These are phyloP conservation scores for Pseudozyma flocculosa DNA, from an alignment of 1,284 basidiomycete species.

Conservation along the genomic window DNA sequence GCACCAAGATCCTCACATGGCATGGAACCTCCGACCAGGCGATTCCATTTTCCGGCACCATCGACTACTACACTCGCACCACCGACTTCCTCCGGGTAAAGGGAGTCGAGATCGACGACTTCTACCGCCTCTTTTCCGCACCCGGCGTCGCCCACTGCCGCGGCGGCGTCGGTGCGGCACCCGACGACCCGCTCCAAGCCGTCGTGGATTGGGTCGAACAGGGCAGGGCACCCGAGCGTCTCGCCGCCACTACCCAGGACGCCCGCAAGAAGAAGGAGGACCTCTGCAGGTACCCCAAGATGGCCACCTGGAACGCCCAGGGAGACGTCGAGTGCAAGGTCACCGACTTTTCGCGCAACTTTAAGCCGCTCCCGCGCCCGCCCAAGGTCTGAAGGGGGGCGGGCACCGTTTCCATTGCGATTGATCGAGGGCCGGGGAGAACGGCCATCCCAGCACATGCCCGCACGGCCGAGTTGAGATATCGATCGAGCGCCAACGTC, in stretches of 20 bases:
- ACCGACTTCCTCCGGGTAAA: slow-evolving; percentile 21
- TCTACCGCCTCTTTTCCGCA: slow-evolving; percentile 61
- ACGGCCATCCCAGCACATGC: too few relatives aligned
- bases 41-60: slow-evolving; percentile 59
- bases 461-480: too few relatives aligned
- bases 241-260: slow-evolving; percentile 51
- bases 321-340: too few relatives aligned
- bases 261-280: too few relatives aligned
- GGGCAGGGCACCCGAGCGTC: slow-evolving; percentile 56
- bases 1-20: slow-evolving; percentile 57
- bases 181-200: slow-evolving; percentile 59
- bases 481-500: too few relatives aligned
- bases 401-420: too few relatives aligned
- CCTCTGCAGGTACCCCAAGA: too few relatives aligned
- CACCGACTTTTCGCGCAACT: too few relatives aligned
- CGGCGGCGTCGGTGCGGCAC: slow-evolving; percentile 35
- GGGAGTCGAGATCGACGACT: slow-evolving; percentile 19
- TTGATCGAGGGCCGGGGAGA: too few relatives aligned
- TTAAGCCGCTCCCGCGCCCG: too few relatives aligned
- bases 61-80: slow-evolving; percentile 59
- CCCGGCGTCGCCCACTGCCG: slow-evolving; percentile 61
- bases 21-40: slow-evolving; percentile 57
- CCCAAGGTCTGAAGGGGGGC: too few relatives aligned
- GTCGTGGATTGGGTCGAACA: slow-evolving; percentile 61
- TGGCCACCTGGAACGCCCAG: too few relatives aligned